Percentiles rank a stretch among this genome's conserved stretches.
Evolutionary conservation across 306 rosid genomes (phyloP).

Genomic region (Gastrolobium villosum): DNA sequence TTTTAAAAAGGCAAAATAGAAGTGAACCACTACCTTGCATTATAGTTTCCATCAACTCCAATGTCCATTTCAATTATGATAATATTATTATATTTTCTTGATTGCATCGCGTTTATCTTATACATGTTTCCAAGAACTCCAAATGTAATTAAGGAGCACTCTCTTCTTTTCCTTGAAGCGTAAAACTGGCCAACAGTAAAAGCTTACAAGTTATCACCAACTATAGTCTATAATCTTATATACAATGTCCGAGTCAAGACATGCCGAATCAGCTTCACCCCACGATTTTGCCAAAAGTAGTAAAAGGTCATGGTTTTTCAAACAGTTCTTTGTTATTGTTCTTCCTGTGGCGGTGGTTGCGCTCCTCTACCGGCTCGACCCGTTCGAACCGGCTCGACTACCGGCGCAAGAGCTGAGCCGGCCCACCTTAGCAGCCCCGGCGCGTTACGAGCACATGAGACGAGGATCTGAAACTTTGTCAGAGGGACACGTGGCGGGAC

Average conservation of each 20-base stretch:
- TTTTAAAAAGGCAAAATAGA: no score
- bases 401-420: conserved; percentile 49
- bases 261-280: not conserved
- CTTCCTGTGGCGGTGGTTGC: conserved; percentile 43
- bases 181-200: no score
- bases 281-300: not conserved
- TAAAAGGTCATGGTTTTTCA: conserved; percentile 1
- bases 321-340: not conserved
- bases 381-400: conserved; percentile 58
- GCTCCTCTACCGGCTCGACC: conserved; percentile 51
- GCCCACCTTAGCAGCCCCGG: conserved; percentile 29
- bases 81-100: no score
- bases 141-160: no score
- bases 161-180: no score
- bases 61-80: no score
- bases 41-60: no score
- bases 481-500: conserved; percentile 48
- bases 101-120: no score
- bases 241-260: conserved; percentile 1
- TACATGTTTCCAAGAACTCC: no score
- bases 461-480: conserved; percentile 59
- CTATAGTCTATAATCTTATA: no score
- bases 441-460: conserved; percentile 46
- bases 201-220: no score
- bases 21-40: no score